Percentiles rank a stretch among this genome's conserved stretches.
Evolutionary conservation across 768 basidiomycete species (phyloP).

Genomic region (Boletus eberwhitei): DNA sequence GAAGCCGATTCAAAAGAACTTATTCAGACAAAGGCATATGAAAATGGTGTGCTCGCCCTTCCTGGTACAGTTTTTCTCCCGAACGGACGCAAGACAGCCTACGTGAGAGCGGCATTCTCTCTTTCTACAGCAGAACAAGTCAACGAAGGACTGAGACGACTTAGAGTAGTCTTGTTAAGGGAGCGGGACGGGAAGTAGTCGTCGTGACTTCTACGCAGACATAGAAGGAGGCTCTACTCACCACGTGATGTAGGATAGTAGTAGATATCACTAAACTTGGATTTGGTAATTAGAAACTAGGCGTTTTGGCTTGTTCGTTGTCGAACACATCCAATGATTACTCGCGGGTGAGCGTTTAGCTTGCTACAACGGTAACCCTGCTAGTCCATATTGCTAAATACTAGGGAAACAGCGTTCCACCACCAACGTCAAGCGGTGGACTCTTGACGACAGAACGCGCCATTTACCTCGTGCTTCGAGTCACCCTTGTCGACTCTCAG

Average conservation of each 20-base stretch:
- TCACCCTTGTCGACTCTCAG: not conserved
- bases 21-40: slow-evolving; percentile 72
- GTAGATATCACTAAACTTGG: not conserved
- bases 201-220: not conserved
- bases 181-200: slow-evolving; percentile 17
- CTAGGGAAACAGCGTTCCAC: not conserved
- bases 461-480: not conserved
- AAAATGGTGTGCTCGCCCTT: slow-evolving; percentile 83
- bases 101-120: slow-evolving; percentile 84
- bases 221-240: not conserved
- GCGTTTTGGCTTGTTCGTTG: not conserved
- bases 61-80: slow-evolving; percentile 85
- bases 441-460: not conserved
- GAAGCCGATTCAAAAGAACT: slow-evolving; percentile 69
- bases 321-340: not conserved
- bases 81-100: slow-evolving; percentile 61
- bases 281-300: not conserved
- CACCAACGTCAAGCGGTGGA: not conserved
- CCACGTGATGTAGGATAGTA: slow-evolving; percentile 8
- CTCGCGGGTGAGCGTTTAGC: not conserved
- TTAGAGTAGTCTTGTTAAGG: slow-evolving; percentile 41
- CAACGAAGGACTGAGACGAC: slow-evolving; percentile 65
- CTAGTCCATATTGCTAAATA: not conserved
- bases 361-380: not conserved
- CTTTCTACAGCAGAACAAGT: slow-evolving; percentile 62